phyloP scores from a whole-genome alignment of 257 asterid genomes.

The Solanum sejunctum region DNA sequence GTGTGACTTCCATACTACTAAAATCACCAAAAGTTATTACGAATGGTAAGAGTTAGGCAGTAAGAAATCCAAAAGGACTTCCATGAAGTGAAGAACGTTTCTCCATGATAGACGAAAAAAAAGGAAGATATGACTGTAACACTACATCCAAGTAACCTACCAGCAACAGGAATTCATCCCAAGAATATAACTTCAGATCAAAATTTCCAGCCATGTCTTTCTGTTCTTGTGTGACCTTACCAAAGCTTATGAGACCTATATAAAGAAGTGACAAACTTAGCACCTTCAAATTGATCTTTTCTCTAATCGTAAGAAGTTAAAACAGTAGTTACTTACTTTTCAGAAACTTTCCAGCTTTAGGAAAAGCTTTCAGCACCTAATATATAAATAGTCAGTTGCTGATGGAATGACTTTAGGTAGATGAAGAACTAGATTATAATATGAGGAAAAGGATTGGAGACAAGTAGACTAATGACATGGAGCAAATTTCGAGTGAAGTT shows the following conservation, averaged over 20 bases:
- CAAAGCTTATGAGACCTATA: constrained; percentile 68
- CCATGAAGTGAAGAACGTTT: not conserved
- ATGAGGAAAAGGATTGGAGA: not conserved
- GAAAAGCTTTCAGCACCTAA: constrained; percentile 66
- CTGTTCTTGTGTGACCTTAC: constrained; percentile 40
- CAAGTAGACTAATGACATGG: not conserved
- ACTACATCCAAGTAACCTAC: constrained; percentile 20
- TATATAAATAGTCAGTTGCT: not conserved
- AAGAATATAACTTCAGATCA: constrained; percentile 42
- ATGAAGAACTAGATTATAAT: not conserved
- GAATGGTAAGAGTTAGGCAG: not conserved
- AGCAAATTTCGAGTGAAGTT: not conserved
- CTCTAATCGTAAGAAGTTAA: not conserved
- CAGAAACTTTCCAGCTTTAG: constrained; percentile 39
- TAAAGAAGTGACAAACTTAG: not conserved
- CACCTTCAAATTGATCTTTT: not conserved
- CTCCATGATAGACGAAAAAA: not conserved
- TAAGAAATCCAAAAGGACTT: not conserved
- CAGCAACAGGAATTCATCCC: constrained; percentile 74
- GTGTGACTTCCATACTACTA: not conserved
- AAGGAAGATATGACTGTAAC: not conserved
- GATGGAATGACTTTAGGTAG: not conserved
- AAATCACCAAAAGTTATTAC: not conserved
- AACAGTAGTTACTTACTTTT: constrained; percentile 36
- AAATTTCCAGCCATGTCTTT: constrained; percentile 34